Evolutionary conservation across 2,329 filamentous ascomycete genomes (phyloP), one percentile per base, ranked within the genome.

Genomic region (Teratosphaeria viscida): DNA sequence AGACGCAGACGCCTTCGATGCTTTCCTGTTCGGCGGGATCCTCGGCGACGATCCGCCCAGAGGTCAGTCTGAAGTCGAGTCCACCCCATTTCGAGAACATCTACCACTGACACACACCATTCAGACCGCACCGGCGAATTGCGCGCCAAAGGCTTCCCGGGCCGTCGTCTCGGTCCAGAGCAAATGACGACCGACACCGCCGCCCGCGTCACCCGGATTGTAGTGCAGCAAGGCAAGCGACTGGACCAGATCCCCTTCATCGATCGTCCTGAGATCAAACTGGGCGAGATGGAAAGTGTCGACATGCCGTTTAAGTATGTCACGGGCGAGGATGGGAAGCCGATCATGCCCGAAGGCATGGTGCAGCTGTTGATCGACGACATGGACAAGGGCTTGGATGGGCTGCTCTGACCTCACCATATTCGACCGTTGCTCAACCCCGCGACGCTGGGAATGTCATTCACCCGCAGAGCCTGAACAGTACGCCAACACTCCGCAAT

Each of bases 131-230:
- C 94, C 4, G 92, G 89, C n/a, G 94, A 99, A 74, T 78, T 99
- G 67, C 85, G 94, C 57, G 91, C 90, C 75, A 96, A 97, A 73
- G 94, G 94, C 2, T 99, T 95, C 68, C 81, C 86, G 60, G 91
- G 92, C 60, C 85, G 94, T 57, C 83, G 94, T 60, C 80, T 99
- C 34, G 94, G 94, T 0, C 90, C 92, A 7, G 87, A 92, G 67
- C 94, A 99, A 75, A 96, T 99, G 92, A 97, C 94, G 2, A 99
- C 94, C 4, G 94, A 99, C 73, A 99, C 94, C 23, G 94, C 94
- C 4, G 94, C 96, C 56, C 83, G 94, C 65, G 92, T 96, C 53
- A 97, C 94, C 35, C 84, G 94, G 65, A 87, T 95, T 67, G 88
- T 97, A 5, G 85, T 92, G 11, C 88, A 95, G 70, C 84, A 92